Base-by-base conservation (phyloP, 495 filamentous ascomycete genomes). In the Penicillium subrubescens region DNA sequence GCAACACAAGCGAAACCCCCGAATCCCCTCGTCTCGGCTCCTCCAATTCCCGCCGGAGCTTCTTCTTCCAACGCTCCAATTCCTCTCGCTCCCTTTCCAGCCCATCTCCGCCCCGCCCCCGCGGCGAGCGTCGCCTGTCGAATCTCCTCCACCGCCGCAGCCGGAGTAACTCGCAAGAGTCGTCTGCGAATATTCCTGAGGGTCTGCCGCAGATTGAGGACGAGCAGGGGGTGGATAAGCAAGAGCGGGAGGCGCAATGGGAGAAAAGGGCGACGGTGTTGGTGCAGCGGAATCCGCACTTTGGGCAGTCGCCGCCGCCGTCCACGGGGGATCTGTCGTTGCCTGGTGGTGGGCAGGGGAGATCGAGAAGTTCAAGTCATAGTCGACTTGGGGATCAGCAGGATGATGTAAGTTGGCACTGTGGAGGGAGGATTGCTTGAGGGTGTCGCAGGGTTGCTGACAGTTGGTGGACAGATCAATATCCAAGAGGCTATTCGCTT, bases 401-500 rank as follows among this genome's bases (percentile, higher is more conserved):
- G 59, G 76, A 68, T 60, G 83, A 85, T 77, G 80, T 83, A 70
- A 66, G 79, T 71, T 21, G 29, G 10, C 25, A 46, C 41, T 14
- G 11, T 35, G 21, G 17, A 27, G n/a, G 60, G 50, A 43, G 14
- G 37, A 27, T 14, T 39, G 23, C 15, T 21, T 11, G 25, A 58
- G 19, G 33, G 11, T 54, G 39, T 56, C 15, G 43, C 37, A 17
- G 6, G 19, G 34, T 8, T 58, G 37, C 59, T 67, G 43, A 66
- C 59, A 19, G 0, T 34, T 19, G 21, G 10, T 48, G 31, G 0
- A 8, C 54, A 97, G 84, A 85, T 89, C 34, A 89, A 91, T 78
- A 97, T 99, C 60, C 93, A 97, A 78, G 89, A 95, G 76, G 95
- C 96, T n/a, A 98, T 99, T 76, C 83, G 89, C 69, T 83, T 98